Conservation (phyloP, 345 rosid species). For the Atalantia buxifolia region DNA sequence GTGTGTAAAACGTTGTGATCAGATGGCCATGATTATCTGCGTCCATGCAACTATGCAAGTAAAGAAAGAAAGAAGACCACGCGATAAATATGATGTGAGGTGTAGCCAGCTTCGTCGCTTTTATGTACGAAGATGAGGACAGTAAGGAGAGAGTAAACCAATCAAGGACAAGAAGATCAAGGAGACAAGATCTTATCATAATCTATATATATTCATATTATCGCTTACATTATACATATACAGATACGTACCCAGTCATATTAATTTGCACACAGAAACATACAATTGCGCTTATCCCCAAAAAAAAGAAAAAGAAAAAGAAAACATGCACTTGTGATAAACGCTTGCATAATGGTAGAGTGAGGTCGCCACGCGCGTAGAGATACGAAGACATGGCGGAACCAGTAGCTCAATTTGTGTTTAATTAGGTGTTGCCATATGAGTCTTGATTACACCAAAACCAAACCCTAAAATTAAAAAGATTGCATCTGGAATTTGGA, state of each 20-base stretch:
- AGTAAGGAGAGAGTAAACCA: not conserved
- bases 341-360: not conserved
- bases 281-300: not conserved
- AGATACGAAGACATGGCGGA: conserved; percentile 22
- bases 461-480: too few relatives aligned
- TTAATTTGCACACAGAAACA: not conserved
- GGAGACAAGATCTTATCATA: conserved; percentile 31
- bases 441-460: not conserved
- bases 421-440: not conserved
- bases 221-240: not conserved
- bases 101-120: not conserved
- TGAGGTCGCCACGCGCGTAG: conserved; percentile 8
- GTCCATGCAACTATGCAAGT: not conserved
- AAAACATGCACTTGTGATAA: not conserved
- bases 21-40: not conserved
- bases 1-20: not conserved
- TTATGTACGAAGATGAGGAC: conserved; percentile 1
- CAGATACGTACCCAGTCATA: not conserved
- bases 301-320: too few relatives aligned
- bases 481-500: too few relatives aligned
- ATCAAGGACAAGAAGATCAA: not conserved
- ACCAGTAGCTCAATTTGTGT: conserved; percentile 11
- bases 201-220: not conserved
- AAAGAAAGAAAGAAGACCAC: not conserved
- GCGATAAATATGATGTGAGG: not conserved